Evolutionary conservation across 306 rosid species (phyloP).

Genomic region (Malus domestica): DNA sequence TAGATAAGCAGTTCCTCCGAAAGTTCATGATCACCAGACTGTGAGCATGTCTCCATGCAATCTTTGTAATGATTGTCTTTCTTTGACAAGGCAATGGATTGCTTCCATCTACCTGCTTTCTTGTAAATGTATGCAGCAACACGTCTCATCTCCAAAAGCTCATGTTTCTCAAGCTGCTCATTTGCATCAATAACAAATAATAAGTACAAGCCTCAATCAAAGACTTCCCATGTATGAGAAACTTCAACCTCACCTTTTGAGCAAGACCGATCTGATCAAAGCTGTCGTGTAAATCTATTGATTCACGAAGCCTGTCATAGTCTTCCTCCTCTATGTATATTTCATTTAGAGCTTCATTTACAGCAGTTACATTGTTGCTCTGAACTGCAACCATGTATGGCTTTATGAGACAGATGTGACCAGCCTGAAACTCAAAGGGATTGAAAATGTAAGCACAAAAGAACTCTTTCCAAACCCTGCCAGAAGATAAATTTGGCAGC

Average conservation of each 20-base stretch:
- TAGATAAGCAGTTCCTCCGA: constrained; percentile 89
- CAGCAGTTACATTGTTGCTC: constrained; percentile 95
- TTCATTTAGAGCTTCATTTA: constrained; percentile 94
- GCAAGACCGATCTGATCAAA: constrained; percentile 98
- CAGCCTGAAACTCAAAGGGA: constrained; percentile 54
- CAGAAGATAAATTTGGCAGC: neutral
- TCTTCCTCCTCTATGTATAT: constrained; percentile 96
- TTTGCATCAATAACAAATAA: neutral
- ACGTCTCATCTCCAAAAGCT: constrained; percentile 97
- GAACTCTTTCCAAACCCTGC: neutral
- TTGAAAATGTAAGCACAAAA: neutral
- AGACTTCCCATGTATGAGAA: neutral
- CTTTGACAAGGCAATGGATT: constrained; percentile 94
- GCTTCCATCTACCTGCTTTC: constrained; percentile 98
- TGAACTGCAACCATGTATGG: constrained; percentile 99
- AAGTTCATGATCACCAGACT: constrained; percentile 94
- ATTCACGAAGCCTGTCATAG: constrained; percentile 89
- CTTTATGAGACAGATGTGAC: constrained; percentile 84
- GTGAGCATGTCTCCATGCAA: constrained; percentile 97
- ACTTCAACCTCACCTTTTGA: constrained; percentile 60
- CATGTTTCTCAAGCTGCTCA: constrained; percentile 90
- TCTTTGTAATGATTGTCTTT: constrained; percentile 96
- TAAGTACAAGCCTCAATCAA: neutral
- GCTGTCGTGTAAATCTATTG: constrained; percentile 88
- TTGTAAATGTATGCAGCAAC: constrained; percentile 95